Conservation (phyloP, 768 basidiomycete genomes). For the Hygrocybe punicea region DNA sequence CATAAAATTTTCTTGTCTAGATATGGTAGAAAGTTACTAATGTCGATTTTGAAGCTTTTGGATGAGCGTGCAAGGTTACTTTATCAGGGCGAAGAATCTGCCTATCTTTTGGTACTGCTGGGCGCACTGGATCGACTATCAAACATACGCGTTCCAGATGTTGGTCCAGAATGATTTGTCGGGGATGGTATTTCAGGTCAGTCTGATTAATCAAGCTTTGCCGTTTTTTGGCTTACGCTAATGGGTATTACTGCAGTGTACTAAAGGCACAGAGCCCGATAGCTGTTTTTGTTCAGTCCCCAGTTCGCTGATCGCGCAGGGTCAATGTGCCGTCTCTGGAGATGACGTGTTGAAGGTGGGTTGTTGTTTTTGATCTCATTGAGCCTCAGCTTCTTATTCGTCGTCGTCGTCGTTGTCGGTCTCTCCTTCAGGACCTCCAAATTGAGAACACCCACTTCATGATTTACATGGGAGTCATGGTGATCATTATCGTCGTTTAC, state of each 20-base stretch:
- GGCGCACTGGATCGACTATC: slow-evolving; percentile 55
- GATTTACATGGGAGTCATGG: not conserved
- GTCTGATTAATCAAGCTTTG: not conserved
- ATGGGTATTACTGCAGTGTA: not conserved
- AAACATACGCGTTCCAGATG: slow-evolving; percentile 44
- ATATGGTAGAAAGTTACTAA: not conserved
- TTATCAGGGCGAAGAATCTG: slow-evolving; percentile 50
- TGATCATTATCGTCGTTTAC: not conserved
- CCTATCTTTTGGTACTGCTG: slow-evolving; percentile 59
- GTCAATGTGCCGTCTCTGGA: slow-evolving; percentile 46
- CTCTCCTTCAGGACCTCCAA: not conserved
- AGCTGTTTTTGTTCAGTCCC: slow-evolving; percentile 50
- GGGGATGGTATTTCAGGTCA: slow-evolving; percentile 39
- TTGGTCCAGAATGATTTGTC: slow-evolving; percentile 45
- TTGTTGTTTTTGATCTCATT: not conserved
- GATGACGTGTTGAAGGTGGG: slow-evolving; percentile 42
- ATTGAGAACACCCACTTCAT: not conserved
- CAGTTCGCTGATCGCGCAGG: slow-evolving; percentile 37
- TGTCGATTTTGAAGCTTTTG: slow-evolving; percentile 40
- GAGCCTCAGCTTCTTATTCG: not conserved
- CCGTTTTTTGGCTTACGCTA: not conserved
- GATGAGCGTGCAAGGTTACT: slow-evolving; percentile 46
- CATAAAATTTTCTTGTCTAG: not conserved
- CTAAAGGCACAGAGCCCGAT: not conserved
- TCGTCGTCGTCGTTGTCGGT: not conserved